A percentile compares a stretch with the other conserved stretches of the same genome.
These are phyloP conservation scores for Boletellus dicymbophilus DNA, from an alignment of 1,284 basidiomycete species.

Conservation along the genomic window DNA sequence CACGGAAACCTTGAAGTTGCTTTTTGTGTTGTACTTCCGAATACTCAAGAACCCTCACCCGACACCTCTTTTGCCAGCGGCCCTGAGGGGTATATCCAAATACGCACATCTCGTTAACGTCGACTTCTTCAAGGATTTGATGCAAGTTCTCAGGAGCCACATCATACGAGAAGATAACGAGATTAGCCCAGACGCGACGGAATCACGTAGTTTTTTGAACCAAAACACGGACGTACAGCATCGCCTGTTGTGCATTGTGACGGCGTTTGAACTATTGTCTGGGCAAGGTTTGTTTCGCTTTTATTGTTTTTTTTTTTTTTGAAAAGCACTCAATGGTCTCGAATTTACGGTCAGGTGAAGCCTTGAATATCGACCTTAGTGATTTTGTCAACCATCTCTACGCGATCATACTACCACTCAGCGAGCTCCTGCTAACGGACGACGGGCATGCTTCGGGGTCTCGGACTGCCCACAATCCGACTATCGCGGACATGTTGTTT, in stretches of 20 bases:
- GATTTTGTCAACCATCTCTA: conserved; percentile 88
- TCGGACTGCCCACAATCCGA: conserved; percentile 34
- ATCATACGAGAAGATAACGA: conserved; percentile 55
- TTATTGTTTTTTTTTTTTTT: conserved; percentile 3
- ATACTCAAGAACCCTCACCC: conserved; percentile 90
- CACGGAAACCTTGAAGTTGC: conserved; percentile 97
- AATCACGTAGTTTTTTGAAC: conserved; percentile 22
- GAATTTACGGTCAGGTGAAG: conserved; percentile 65
- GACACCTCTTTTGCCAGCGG: conserved; percentile 83
- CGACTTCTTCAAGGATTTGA: conserved; percentile 97
- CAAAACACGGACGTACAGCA: conserved; percentile 49
- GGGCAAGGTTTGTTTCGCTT: conserved; percentile 76
- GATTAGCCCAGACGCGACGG: conserved; percentile 43
- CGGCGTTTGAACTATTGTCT: conserved; percentile 94
- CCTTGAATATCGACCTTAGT: conserved; percentile 91
- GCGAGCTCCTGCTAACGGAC: conserved; percentile 55
- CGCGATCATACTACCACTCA: conserved; percentile 63
- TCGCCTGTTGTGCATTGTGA: conserved; percentile 87
- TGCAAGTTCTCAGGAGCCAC: conserved; percentile 84
- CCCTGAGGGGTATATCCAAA: conserved; percentile 89
- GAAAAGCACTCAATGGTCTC: conserved; percentile 12
- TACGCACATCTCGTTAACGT: conserved; percentile 98
- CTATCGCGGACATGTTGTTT: conserved; percentile 80
- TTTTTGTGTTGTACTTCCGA: conserved; percentile 98
- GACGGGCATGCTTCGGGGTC: conserved; percentile 26